Evolutionary conservation across 257 asterid genomes (phyloP).

Genomic region (Schizonepeta tenuifolia): DNA sequence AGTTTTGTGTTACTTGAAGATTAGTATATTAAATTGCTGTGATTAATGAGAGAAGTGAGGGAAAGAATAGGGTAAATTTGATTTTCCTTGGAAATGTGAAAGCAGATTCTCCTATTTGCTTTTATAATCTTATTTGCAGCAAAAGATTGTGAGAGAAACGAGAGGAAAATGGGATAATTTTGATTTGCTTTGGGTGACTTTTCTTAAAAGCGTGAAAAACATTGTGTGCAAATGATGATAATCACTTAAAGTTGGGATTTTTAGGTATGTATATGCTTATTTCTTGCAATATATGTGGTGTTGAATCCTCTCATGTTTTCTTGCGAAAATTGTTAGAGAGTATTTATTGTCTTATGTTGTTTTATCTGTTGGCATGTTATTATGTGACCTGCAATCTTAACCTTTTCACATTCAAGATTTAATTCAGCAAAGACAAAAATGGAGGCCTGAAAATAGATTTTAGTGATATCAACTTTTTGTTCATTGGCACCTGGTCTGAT

Average conservation of each 20-base stretch:
- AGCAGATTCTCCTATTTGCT: not conserved
- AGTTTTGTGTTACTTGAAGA: not conserved
- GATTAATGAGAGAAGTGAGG: not conserved
- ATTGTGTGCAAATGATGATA: not conserved
- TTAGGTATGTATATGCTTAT: not conserved
- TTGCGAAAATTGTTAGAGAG: slow-evolving; percentile 9
- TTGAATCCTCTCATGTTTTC: not conserved
- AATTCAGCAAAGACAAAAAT: slow-evolving; percentile 22
- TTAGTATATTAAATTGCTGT: slow-evolving; percentile 20
- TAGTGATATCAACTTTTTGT: slow-evolving; percentile 22
- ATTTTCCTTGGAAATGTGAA: slow-evolving; percentile 27
- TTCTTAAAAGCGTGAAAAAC: too few relatives aligned
- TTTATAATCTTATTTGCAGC: not conserved
- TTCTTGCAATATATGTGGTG: not conserved
- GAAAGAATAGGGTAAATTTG: slow-evolving; percentile 6
- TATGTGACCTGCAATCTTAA: slow-evolving; percentile 1
- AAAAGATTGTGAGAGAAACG: too few relatives aligned
- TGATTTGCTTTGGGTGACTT: not conserved
- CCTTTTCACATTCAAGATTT: slow-evolving; percentile 21
- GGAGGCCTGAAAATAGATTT: slow-evolving; percentile 20
- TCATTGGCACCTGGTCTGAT: not conserved
- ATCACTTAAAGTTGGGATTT: not conserved
- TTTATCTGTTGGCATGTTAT: slow-evolving; percentile 4
- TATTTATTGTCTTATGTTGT: not conserved
- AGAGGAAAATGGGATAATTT: not conserved